Evolutionary conservation across 2,329 filamentous ascomycete genomes (phyloP), one percentile per base, ranked within the genome.

Genomic region (Raffaelea albimanens): DNA sequence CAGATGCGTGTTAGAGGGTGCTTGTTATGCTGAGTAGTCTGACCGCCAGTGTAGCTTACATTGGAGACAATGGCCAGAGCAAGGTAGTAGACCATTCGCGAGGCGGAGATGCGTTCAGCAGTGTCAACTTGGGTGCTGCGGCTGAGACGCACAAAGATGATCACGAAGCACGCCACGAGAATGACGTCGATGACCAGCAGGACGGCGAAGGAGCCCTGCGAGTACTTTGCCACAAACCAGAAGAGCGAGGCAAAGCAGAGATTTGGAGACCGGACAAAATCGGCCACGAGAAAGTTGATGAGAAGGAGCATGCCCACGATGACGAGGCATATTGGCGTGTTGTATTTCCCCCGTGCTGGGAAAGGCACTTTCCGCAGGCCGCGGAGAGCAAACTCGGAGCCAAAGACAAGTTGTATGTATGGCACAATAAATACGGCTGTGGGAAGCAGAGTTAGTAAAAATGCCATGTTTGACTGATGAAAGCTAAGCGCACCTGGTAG

Each of bases 31-130:
- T n/a, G n/a, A n/a, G n/a, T n/a, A n/a, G n/a, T n/a, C n/a, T n/a
- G n/a, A n/a, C n/a, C n/a, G n/a, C n/a, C 31, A 16, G 10, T 18
- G 8, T 25, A 14, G 18, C 75, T 63, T 56, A 84, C 81, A 59
- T 73, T 78, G 47, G 72, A 78, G 43, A 76, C 61, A 47, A 79
- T 65, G 16, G 71, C 77, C 45, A 83, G 60, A 2, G 72, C 61
- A 52, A 84, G 66, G 58, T 82, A 85, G 59, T 83, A 86, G 11
- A 83, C 76, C 78, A 85, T 85, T 50, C 79, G 71, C 7, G 82
- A 85, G 4, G 82, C 82, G 31, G 77, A 70, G 49, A 80, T 72
- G 42, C 82, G 69, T 60, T 85, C 78, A 16, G 72, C 68, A 19
- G 72, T 66, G 36, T 80, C 77, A 44, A 85, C 70, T 16, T 69